Evolutionary conservation across 179 eudicot genomes (phyloP).

Genomic region (Drosera spatulata): DNA sequence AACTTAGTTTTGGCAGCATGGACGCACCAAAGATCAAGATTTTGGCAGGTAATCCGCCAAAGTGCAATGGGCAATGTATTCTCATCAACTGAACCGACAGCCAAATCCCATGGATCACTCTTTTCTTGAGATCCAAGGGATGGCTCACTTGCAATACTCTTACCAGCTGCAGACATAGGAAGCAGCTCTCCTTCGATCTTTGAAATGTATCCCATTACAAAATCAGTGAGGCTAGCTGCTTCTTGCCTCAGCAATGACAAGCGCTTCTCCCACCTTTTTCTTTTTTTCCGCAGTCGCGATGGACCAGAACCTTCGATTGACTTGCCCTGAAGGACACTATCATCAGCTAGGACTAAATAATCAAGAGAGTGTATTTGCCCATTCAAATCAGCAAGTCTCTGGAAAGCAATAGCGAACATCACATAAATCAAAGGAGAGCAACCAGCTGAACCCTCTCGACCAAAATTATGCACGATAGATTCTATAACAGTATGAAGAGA

Average conservation of each 20-base stretch:
- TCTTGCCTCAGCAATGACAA: constrained; percentile 47
- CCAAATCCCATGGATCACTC: constrained; percentile 36
- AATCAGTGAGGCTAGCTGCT: constrained; percentile 52
- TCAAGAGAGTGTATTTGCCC: constrained; percentile 54
- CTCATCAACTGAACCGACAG: constrained; percentile 43
- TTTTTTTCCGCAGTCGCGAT: constrained; percentile 19
- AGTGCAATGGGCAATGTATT: constrained; percentile 53
- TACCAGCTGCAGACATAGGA: constrained; percentile 12
- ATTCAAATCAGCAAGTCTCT: constrained; percentile 86
- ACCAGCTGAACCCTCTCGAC: constrained; percentile 25
- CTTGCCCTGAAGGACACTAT: constrained; percentile 14
- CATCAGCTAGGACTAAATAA: constrained; percentile 37
- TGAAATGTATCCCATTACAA: constrained; percentile 35
- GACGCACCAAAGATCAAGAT: constrained; percentile 67
- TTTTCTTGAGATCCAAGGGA: constrained; percentile 10
- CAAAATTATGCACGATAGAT: constrained; percentile 24
- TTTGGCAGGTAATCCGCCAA: constrained; percentile 74
- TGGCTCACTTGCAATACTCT: constrained; percentile 6
- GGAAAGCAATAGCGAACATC: constrained; percentile 59
- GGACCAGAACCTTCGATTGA: constrained; percentile 24
- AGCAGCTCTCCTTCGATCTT: constrained; percentile 19
- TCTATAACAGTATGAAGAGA: constrained; percentile 46
- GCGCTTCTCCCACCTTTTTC: constrained; percentile 24
- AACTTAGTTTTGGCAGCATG: constrained; percentile 63
- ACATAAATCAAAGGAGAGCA: constrained; percentile 52